phyloP scores from a whole-genome alignment of 495 filamentous ascomycete species.

The Daldinia concentrica region DNA sequence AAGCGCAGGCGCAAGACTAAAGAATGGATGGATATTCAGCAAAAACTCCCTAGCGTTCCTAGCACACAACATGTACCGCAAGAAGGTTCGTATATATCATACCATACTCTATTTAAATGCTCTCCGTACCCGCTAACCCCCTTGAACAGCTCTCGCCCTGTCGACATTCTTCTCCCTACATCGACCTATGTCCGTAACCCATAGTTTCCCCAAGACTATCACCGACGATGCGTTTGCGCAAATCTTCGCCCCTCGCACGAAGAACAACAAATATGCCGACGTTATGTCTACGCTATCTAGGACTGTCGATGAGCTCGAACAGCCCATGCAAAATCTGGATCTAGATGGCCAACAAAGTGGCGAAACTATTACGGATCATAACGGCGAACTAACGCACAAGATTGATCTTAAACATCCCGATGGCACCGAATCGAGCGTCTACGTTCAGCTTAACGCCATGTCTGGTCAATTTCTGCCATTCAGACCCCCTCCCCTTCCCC shows the following conservation, averaged over 20 bases:
- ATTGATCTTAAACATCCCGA: conserved; percentile 62
- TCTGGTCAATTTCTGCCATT: conserved; percentile 76
- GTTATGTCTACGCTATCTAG: conserved; percentile 81
- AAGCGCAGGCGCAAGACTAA: conserved; percentile 60
- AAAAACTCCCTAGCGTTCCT: conserved; percentile 79
- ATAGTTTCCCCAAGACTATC: conserved; percentile 75
- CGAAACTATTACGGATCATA: conserved; percentile 41
- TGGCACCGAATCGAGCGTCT: conserved; percentile 55
- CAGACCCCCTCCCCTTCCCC: conserved; percentile 77
- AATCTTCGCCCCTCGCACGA: conserved; percentile 74
- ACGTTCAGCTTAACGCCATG: conserved; percentile 57
- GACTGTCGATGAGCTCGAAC: conserved; percentile 76
- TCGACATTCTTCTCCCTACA: conserved; percentile 97
- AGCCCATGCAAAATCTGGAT: conserved; percentile 57
- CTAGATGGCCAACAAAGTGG: conserved; percentile 42
- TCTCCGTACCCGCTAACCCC: conserved; percentile 20
- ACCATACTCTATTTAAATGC: background rate
- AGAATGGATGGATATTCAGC: conserved; percentile 49
- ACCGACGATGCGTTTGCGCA: conserved; percentile 78
- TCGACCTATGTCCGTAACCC: conserved; percentile 88
- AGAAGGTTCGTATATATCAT: conserved; percentile 63
- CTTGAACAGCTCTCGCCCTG: conserved; percentile 75
- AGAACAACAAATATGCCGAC: conserved; percentile 63
- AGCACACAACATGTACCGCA: conserved; percentile 81
- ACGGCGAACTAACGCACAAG: conserved; percentile 48